Base-by-base conservation (phyloP, 306 rosid genomes). In the Biancaea sappan region DNA sequence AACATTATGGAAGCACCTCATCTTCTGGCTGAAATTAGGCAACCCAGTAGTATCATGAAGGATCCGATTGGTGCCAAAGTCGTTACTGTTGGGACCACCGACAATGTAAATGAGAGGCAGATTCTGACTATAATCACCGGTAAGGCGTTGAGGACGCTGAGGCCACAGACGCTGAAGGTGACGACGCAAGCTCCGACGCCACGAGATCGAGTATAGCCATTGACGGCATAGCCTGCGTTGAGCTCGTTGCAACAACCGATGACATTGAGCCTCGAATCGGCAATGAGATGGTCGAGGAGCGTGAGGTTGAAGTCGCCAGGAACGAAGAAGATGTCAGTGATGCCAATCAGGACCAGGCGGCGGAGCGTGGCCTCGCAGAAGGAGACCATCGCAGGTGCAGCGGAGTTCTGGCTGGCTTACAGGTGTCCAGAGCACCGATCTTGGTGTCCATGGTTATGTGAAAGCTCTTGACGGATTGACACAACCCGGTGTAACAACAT, bases 221-320 rank as follows among this genome's bases (percentile, higher is more conserved):
- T 97, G 0, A 97, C 97, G 0, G 98, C 98, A 61, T 93, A 93
- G 0, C 97, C 98, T 1, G 98, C 95, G 69, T 90, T 90, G 47
- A 93, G 93, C 77, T 93, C 98, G 68, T 85, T 90, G 64, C 98
- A 93, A 75, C 97, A 93, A 24, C 98, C 98, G 6, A 93, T 5
- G 25, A 79, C 35, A 53, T 80, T 89, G 28, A 93, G 89, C 4
- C 78, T 86, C 0, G 92, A 88, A n/a, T n/a, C n/a, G n/a, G n/a
- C n/a, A n/a, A n/a, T n/a, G n/a, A n/a, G n/a, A n/a, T n/a, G n/a
- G n/a, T 93, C 98, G 2, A 93, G 91, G 0, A 93, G 91, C 0
- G 90, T 73, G 2, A 93, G 84, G 85, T 87, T 93, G 72, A 88
- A 93, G 81, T 93, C 98, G 0, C 98, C 98, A 25, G 97, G 98